These are phyloP conservation scores for Verticillium isaacii DNA, from an alignment of 2,329 filamentous ascomycete species.

Conservation along the genomic window DNA sequence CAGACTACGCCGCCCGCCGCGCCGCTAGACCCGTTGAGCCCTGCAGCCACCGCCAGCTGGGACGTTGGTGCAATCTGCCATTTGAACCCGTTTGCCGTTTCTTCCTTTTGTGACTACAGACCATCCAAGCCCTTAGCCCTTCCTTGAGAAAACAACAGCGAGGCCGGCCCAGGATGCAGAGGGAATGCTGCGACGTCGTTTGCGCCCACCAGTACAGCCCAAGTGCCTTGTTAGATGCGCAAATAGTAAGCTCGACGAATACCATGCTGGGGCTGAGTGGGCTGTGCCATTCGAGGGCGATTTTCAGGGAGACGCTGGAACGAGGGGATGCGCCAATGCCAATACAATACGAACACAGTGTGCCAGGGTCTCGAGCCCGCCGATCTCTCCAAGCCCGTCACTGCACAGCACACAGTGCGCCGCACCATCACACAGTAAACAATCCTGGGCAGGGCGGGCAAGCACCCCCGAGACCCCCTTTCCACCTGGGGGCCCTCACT, in stretches of 20 bases:
- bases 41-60: background rate
- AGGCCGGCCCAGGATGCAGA: background rate
- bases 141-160: background rate
- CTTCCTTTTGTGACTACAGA: background rate
- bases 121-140: background rate
- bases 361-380: background rate
- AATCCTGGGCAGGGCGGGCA: background rate
- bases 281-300: background rate
- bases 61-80: background rate
- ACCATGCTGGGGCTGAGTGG: background rate
- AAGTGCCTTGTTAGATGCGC: background rate
- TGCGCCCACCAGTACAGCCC: background rate
- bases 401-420: background rate
- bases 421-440: background rate
- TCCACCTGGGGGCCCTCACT: background rate
- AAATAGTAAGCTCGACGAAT: background rate
- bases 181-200: background rate
- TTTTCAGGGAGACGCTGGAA: background rate
- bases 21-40: background rate
- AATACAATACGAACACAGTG: constrained; percentile 5
- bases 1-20: background rate
- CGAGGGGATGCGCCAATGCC: background rate
- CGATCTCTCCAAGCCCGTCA: background rate
- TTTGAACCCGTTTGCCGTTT: background rate
- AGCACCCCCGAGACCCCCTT: background rate